These are phyloP conservation scores for Cadophora luteo-olivacea DNA, from an alignment of 2,329 filamentous ascomycete species.

Conservation along the genomic window DNA sequence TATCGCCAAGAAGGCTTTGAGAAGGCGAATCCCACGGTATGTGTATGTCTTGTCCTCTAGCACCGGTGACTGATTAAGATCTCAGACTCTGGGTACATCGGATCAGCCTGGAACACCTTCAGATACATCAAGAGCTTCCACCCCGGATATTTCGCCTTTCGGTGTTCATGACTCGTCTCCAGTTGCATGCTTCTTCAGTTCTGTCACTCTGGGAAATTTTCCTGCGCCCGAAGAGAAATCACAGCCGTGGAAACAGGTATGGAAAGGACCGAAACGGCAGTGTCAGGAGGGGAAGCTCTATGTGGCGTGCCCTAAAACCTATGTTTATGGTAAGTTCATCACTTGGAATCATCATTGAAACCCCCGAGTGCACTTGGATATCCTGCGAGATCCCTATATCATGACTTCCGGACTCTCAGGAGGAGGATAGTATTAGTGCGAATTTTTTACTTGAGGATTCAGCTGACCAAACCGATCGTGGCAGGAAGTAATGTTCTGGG, in stretches of 20 bases:
- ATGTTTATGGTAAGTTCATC: slow-evolving; percentile 16
- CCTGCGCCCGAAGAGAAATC: not conserved
- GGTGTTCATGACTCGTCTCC: not conserved
- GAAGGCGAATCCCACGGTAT: not conserved
- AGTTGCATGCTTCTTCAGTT: slow-evolving; percentile 10
- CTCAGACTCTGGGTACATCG: not conserved
- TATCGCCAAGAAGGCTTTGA: not conserved
- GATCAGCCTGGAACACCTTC: not conserved
- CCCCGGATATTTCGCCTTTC: not conserved
- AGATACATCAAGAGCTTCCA: not conserved
- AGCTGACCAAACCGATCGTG: not conserved
- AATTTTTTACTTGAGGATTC: too few relatives aligned
- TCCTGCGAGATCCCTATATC: too few relatives aligned
- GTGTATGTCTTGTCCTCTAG: too few relatives aligned
- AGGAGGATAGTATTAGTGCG: not conserved
- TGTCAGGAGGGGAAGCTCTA: slow-evolving; percentile 10
- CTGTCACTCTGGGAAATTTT: not conserved
- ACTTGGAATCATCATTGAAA: too few relatives aligned
- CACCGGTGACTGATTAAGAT: not conserved
- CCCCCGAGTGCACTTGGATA: too few relatives aligned
- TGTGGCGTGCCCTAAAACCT: slow-evolving; percentile 15
- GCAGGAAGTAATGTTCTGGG: slow-evolving; percentile 12
- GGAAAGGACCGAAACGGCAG: slow-evolving; percentile 2
- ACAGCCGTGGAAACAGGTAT: slow-evolving; percentile 7
- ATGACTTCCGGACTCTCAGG: too few relatives aligned